These are phyloP conservation scores for Effrenium voratum DNA, from an alignment of 73 alveolate species.

Conservation along the genomic window DNA sequence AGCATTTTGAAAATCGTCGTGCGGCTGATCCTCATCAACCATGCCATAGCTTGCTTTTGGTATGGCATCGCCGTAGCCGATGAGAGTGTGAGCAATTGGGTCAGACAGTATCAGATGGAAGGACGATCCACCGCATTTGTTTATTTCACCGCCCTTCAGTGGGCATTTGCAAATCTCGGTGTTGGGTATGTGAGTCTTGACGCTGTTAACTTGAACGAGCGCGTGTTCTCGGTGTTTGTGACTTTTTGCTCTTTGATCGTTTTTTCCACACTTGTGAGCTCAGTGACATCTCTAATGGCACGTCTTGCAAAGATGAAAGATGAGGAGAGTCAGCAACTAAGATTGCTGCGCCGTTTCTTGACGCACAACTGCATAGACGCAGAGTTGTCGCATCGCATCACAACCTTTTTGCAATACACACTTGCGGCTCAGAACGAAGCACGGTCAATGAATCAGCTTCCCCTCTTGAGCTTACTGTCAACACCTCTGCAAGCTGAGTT, in stretches of 20 bases:
- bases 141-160: constrained; percentile 3
- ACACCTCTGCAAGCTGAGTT: constrained; percentile 14
- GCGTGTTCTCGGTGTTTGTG: constrained; percentile 39
- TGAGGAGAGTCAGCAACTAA: not conserved
- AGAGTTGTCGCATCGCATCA: constrained; percentile 15
- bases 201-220: constrained; percentile 12
- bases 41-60: constrained; percentile 8
- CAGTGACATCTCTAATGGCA: constrained; percentile 31
- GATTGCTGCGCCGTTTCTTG: constrained; percentile 1
- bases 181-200: constrained; percentile 27
- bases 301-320: constrained; percentile 10
- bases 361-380: not conserved
- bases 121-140: not conserved
- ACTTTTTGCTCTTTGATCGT: not conserved
- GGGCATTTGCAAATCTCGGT: constrained; percentile 34
- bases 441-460: not conserved
- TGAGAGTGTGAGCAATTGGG: not conserved
- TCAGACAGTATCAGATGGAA: not conserved
- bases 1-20: not conserved
- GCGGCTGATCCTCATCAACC: constrained; percentile 15
- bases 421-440: not conserved
- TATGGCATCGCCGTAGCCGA: not conserved
- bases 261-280: constrained; percentile 38
- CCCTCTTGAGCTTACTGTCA: constrained; percentile 11
- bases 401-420: constrained; percentile 12